Evolutionary conservation across 495 filamentous ascomycete species (phyloP).

Genomic region (Cetradonia linearis): DNA sequence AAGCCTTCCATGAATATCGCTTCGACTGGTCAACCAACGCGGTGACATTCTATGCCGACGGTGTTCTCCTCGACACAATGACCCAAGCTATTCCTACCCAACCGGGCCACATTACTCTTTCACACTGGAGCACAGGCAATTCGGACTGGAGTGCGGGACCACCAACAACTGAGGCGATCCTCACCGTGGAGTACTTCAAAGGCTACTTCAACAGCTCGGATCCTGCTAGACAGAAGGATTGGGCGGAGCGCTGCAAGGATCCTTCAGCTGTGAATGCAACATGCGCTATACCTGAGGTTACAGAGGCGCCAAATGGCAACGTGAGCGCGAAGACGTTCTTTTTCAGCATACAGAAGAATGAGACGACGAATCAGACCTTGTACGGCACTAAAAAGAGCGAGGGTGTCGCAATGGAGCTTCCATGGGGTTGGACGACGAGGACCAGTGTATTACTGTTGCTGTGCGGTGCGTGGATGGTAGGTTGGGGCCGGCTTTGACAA

Average conservation of each 20-base stretch:
- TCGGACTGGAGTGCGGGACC: constrained; percentile 57
- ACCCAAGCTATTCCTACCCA: constrained; percentile 41
- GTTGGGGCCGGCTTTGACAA: not conserved
- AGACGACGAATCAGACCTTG: constrained; percentile 50
- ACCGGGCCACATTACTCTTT: constrained; percentile 55
- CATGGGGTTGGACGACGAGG: not conserved
- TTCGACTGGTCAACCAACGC: constrained; percentile 56
- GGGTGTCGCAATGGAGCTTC: constrained; percentile 5
- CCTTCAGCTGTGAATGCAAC: constrained; percentile 32
- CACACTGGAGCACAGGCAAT: constrained; percentile 74
- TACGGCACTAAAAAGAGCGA: constrained; percentile 22
- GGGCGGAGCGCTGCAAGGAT: constrained; percentile 39
- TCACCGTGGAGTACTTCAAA: constrained; percentile 56
- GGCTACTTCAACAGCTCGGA: constrained; percentile 66
- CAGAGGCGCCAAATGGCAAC: constrained; percentile 34
- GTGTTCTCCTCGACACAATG: constrained; percentile 44
- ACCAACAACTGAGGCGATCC: constrained; percentile 46
- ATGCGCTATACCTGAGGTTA: constrained; percentile 50
- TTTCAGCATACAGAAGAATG: constrained; percentile 45
- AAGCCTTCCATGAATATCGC: constrained; percentile 61
- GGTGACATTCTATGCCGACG: constrained; percentile 59
- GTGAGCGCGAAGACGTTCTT: constrained; percentile 41
- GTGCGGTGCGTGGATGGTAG: not conserved
- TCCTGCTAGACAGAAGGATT: constrained; percentile 36
- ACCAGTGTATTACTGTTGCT: not conserved